Evolutionary conservation across 2,329 filamentous ascomycete genomes (phyloP).

Genomic region (Neofusicoccum umdonicola): DNA sequence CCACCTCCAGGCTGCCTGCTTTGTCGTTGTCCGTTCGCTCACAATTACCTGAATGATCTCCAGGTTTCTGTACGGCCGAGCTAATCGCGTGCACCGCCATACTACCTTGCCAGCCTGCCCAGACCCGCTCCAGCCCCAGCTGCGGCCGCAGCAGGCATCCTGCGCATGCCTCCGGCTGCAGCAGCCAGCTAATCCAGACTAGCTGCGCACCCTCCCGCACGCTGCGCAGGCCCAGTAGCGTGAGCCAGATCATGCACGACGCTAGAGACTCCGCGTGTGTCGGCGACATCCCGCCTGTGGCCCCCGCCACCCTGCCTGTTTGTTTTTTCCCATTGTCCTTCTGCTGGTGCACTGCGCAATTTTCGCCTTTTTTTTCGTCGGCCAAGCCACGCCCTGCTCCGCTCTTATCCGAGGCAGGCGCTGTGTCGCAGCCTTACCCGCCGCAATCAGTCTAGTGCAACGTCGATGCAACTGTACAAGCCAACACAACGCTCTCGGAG

Average conservation of each 20-base stretch:
- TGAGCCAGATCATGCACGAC: conserved; percentile 10
- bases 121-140: background rate
- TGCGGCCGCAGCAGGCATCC: background rate
- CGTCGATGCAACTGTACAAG: conserved; percentile 1
- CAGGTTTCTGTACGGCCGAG: background rate
- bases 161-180: background rate
- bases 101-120: background rate
- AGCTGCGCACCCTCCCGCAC: conserved; percentile 3
- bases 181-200: background rate
- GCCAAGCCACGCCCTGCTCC: conserved; percentile 8
- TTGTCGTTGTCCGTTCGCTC: background rate
- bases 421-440: conserved; percentile 3
- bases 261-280: background rate
- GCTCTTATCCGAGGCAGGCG: background rate
- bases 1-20: background rate
- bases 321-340: conserved; percentile 1
- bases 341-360: background rate
- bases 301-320: background rate
- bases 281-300: conserved; percentile 1
- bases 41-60: background rate
- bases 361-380: background rate
- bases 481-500: conserved; percentile 9
- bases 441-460: background rate
- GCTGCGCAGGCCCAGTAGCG: conserved; percentile 6
- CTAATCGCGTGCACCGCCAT: background rate